Percentiles rank a stretch among this genome's conserved stretches.
Evolutionary conservation across 1,139 yeast genomes (phyloP).

Genomic region (Magnusiomyces ingens): DNA sequence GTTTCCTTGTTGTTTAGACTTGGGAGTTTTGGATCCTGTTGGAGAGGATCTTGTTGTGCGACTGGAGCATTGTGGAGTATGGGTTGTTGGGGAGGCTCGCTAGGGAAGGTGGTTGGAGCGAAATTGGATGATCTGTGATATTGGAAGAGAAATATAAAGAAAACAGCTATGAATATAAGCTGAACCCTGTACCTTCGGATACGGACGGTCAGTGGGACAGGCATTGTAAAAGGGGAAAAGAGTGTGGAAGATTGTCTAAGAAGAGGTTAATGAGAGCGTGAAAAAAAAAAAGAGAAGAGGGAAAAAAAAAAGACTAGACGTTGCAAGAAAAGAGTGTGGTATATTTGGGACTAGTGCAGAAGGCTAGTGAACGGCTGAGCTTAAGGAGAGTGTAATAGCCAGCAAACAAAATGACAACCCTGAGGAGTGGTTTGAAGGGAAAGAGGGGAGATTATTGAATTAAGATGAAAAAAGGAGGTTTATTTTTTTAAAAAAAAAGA

Average conservation of each 20-base stretch:
- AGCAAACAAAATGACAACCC: too few species aligned
- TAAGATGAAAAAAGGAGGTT: neutral
- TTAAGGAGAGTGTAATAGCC: too few species aligned
- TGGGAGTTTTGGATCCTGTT: neutral
- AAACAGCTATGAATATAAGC: constrained; percentile 9
- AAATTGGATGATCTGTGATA: constrained; percentile 8
- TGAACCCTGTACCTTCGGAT: constrained; percentile 15
- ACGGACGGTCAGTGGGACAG: constrained; percentile 12
- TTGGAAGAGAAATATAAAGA: constrained; percentile 9
- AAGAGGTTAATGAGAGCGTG: neutral
- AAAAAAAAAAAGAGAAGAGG: neutral
- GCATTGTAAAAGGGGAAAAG: constrained; percentile 7
- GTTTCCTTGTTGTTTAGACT: constrained; percentile 8
- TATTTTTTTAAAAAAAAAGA: neutral
- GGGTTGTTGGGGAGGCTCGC: neutral
- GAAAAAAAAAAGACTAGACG: neutral
- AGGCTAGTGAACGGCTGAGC: too few species aligned
- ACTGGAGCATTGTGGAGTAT: neutral
- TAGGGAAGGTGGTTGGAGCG: neutral
- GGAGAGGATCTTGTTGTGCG: constrained; percentile 3
- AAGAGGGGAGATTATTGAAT: neutral
- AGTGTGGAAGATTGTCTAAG: neutral
- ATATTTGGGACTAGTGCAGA: too few species aligned
- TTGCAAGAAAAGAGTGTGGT: too few species aligned
- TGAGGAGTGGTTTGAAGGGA: neutral